These are phyloP conservation scores for Arachnomyces sp. DNA, from an alignment of 2,329 filamentous ascomycete genomes.

Conservation along the genomic window DNA sequence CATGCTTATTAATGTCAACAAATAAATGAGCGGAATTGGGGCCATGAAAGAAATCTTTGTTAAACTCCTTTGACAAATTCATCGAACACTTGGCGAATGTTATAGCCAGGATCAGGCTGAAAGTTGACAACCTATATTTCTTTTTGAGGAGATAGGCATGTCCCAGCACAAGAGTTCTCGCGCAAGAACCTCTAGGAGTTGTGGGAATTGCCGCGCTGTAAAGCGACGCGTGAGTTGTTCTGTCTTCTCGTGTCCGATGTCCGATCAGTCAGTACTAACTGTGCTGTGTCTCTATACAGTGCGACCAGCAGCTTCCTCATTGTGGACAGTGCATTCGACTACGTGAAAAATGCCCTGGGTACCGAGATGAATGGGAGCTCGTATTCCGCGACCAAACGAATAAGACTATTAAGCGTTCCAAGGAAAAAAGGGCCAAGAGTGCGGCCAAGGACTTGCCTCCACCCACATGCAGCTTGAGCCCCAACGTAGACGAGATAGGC, in stretches of 20 bases:
- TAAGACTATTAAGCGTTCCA: slow-evolving; percentile 16
- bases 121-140: too few species aligned
- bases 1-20: too few species aligned
- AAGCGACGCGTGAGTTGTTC: slow-evolving; percentile 15
- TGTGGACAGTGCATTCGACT: slow-evolving; percentile 21
- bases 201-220: slow-evolving; percentile 5
- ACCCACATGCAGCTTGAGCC: slow-evolving; percentile 2
- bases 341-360: slow-evolving; percentile 20
- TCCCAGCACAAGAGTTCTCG: not conserved
- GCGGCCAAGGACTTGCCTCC: not conserved
- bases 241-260: not conserved
- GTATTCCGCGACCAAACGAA: slow-evolving; percentile 23
- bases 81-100: too few species aligned
- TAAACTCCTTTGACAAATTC: too few species aligned
- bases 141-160: slow-evolving; percentile 7
- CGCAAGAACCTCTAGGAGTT: slow-evolving; percentile 7
- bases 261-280: not conserved
- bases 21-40: too few species aligned
- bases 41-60: too few species aligned
- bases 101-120: too few species aligned
- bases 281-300: slow-evolving; percentile 9
- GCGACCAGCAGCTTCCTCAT: slow-evolving; percentile 16
- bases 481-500: slow-evolving; percentile 17
- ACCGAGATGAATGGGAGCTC: slow-evolving; percentile 26
- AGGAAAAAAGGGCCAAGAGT: slow-evolving; percentile 4